Conservation (phyloP, 495 filamentous ascomycete genomes). For the Neurospora tetrasperma region DNA sequence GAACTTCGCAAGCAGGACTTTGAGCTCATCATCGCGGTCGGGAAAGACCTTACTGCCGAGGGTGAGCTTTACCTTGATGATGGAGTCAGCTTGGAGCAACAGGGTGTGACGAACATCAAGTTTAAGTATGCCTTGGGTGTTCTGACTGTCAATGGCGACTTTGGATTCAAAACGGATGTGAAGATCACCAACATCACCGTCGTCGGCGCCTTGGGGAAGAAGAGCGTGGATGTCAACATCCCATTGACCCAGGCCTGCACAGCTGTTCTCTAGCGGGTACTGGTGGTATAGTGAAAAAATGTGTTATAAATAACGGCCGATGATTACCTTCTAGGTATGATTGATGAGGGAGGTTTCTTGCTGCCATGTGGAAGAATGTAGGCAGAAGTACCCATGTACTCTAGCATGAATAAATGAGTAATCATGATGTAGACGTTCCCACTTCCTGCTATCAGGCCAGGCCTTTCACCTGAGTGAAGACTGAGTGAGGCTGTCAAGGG, state of each 20-base stretch:
- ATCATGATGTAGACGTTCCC: neutral
- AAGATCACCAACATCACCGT: slow-evolving; percentile 48
- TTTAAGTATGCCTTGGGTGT: slow-evolving; percentile 44
- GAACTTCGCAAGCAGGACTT: slow-evolving; percentile 58
- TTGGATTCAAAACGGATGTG: slow-evolving; percentile 38
- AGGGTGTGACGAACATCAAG: slow-evolving; percentile 34
- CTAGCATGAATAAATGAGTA: neutral
- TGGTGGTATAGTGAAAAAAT: neutral
- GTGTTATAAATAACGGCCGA: neutral
- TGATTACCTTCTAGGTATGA: neutral
- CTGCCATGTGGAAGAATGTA: neutral
- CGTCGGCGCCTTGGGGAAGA: slow-evolving; percentile 29
- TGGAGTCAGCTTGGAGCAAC: slow-evolving; percentile 45
- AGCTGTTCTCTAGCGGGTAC: neutral
- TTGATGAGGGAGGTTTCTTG: neutral
- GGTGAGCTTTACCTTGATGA: slow-evolving; percentile 51
- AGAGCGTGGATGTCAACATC: slow-evolving; percentile 5
- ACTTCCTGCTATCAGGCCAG: neutral
- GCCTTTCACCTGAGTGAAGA: neutral
- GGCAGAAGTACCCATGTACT: neutral
- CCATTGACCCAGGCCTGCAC: slow-evolving; percentile 8
- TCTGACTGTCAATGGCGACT: slow-evolving; percentile 43
- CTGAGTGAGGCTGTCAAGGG: neutral
- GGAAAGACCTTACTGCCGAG: slow-evolving; percentile 27
- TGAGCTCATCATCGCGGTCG: slow-evolving; percentile 59